Evolutionary conservation across 2,329 filamentous ascomycete genomes (phyloP).

Genomic region (Emericellopsis cladophorae): DNA sequence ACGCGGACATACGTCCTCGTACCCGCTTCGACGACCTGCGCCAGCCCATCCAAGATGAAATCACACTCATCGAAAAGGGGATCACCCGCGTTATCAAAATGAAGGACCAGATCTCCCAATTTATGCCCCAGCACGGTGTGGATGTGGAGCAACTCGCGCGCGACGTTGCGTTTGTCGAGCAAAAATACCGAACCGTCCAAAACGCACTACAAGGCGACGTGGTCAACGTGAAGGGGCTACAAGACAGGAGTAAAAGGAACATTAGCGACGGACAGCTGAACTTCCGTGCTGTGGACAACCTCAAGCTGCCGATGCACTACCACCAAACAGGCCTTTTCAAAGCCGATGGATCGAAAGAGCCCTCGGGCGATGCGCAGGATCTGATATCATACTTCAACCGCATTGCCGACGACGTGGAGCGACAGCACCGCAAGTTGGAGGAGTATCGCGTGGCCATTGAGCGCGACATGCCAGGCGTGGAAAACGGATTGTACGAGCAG

Average conservation of each 20-base stretch:
- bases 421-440: slow-evolving; percentile 28
- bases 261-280: slow-evolving; percentile 57
- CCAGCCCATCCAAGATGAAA: slow-evolving; percentile 65
- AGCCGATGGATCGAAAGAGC: slow-evolving; percentile 7
- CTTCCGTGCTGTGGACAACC: slow-evolving; percentile 62
- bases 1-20: slow-evolving; percentile 67
- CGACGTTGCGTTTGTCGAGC: slow-evolving; percentile 35
- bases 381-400: slow-evolving; percentile 32
- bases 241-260: slow-evolving; percentile 46
- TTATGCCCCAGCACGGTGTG: slow-evolving; percentile 42
- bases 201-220: slow-evolving; percentile 41
- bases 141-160: slow-evolving; percentile 33
- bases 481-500: slow-evolving; percentile 31
- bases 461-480: slow-evolving; percentile 33
- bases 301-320: slow-evolving; percentile 53
- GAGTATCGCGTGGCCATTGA: slow-evolving; percentile 32
- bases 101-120: slow-evolving; percentile 63
- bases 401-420: slow-evolving; percentile 27
- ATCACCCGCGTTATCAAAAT: slow-evolving; percentile 71
- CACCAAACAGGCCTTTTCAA: slow-evolving; percentile 31
- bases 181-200: slow-evolving; percentile 31
- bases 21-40: slow-evolving; percentile 87
- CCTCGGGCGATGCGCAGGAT: slow-evolving; percentile 22
- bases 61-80: slow-evolving; percentile 65
- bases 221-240: slow-evolving; percentile 50